Evolutionary conservation across 768 basidiomycete genomes (phyloP), one percentile per base, ranked within the genome.

Genomic region (Hemileccinum impolitum): DNA sequence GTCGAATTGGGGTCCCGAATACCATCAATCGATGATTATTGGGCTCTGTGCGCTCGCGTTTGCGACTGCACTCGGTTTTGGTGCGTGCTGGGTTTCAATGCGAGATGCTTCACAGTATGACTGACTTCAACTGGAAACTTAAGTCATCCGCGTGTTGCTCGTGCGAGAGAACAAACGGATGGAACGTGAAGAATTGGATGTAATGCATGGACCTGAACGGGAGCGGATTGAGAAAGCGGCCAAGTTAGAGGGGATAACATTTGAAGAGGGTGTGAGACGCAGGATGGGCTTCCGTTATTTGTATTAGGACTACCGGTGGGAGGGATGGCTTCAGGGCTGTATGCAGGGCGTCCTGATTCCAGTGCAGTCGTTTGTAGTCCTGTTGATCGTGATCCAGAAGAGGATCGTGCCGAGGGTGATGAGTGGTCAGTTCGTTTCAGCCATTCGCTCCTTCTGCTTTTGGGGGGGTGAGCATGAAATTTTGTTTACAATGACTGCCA

Each of bases 1-100:
- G 55, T 58, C 76, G 4, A 62, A 68, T 17, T 86, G 82, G 82
- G 71, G 78, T 3, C 84, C 82, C 0, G 56, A 73, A 48, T 86
- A 85, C 52, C 81, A 81, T 47, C 80, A 70, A 43, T 81, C 81
- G 2, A 81, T 85, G 81, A 72, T 71, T 34, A 82, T 85, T 44
- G 72, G 69, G 1, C 56, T 74, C 6, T 64, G 60, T 15, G 61
- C 68, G 1, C 60, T 76, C n/a, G 58, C 44, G 4, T 51, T 72
- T 11, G 62, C 68, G 23, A 62, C 63, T 8, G 43, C 62, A 0
- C 67, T 78, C 14, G 57, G 70, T n/a, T 51, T 74, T 19, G 61
- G 75, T 77, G 48, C 26, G 50, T 57, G 26, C 10, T n/a, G 6
- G 19, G 9, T 18, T 12, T 30, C 15, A 9, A 9, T 30, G 7